A percentile compares a stretch with the other conserved stretches of the same genome.
Evolutionary conservation across 805 yeast genomes (phyloP).

Genomic region (Teunomyces atbi): DNA sequence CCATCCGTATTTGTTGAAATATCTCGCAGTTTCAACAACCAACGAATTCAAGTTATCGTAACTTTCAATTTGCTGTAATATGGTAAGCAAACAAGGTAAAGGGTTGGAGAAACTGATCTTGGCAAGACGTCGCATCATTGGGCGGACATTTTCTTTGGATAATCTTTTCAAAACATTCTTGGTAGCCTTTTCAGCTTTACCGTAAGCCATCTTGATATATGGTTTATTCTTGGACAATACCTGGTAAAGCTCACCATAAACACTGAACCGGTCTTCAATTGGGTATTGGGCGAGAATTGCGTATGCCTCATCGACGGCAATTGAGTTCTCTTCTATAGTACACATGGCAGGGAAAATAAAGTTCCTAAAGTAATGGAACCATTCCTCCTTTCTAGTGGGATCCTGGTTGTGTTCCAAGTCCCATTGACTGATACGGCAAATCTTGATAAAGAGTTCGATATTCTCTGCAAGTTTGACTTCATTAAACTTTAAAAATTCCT

Average conservation of each 20-base stretch:
- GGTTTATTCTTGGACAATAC: conserved; percentile 56
- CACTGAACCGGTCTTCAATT: conserved; percentile 62
- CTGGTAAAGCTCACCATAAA: conserved; percentile 76
- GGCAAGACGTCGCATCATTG: conserved; percentile 71
- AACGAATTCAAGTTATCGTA: conserved; percentile 82
- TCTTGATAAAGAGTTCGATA: conserved; percentile 48
- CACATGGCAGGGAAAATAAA: conserved; percentile 64
- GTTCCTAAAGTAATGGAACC: conserved; percentile 66
- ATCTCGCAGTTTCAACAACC: conserved; percentile 74
- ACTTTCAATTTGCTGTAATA: conserved; percentile 82
- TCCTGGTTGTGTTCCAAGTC: conserved; percentile 28
- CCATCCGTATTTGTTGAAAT: conserved; percentile 77
- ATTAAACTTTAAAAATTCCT: conserved; percentile 49
- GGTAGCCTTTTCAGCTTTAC: conserved; percentile 73
- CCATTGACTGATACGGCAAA: conserved; percentile 57
- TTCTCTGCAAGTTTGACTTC: conserved; percentile 56
- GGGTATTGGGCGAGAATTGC: conserved; percentile 53
- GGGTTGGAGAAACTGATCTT: conserved; percentile 76
- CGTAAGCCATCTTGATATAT: conserved; percentile 55
- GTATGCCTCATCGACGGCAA: conserved; percentile 60
- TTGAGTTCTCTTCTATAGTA: conserved; percentile 53
- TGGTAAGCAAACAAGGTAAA: conserved; percentile 66
- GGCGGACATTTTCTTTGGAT: conserved; percentile 72
- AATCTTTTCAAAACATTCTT: conserved; percentile 75
- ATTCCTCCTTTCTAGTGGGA: conserved; percentile 13